Percentiles rank a stretch among this genome's conserved stretches.
Evolutionary conservation across 106 monocot species (phyloP).

Genomic region (Dendrobium huoshanense): DNA sequence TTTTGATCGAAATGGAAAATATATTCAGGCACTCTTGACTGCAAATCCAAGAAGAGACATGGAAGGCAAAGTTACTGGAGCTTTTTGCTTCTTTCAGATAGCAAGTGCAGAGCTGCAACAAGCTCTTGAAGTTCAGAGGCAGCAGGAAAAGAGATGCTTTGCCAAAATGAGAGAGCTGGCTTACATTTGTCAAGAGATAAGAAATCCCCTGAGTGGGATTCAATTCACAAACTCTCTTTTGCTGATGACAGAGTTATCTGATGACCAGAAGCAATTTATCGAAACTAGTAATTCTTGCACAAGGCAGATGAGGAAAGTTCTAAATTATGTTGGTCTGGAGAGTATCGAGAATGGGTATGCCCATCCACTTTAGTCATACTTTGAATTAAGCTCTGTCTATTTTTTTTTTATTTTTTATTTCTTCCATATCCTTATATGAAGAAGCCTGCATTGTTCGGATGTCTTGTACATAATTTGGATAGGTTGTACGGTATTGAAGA

Average conservation of each 20-base stretch:
- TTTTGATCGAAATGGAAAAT: conserved; percentile 77
- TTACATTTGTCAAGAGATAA: conserved; percentile 87
- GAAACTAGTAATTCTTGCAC: conserved; percentile 82
- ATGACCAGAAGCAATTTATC: conserved; percentile 91
- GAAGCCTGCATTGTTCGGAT: neutral
- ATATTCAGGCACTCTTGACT: conserved; percentile 78
- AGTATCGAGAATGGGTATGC: conserved; percentile 72
- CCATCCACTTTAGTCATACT: neutral
- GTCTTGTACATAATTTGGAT: neutral
- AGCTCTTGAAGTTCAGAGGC: conserved; percentile 80
- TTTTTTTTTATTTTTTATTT: neutral
- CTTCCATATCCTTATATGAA: neutral
- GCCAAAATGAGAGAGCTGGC: conserved; percentile 89
- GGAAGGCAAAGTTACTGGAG: conserved; percentile 67
- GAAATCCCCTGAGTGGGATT: conserved; percentile 82
- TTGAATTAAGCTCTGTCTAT: neutral
- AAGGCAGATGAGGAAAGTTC: conserved; percentile 74
- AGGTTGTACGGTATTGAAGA: neutral
- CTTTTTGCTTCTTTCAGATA: conserved; percentile 93
- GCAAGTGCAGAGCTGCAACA: conserved; percentile 85
- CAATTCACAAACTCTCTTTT: conserved; percentile 72
- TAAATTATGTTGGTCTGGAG: conserved; percentile 62
- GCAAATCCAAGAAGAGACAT: conserved; percentile 69
- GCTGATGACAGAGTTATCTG: conserved; percentile 68
- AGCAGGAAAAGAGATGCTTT: conserved; percentile 79